These are phyloP conservation scores for Rubus parviflorus DNA, from an alignment of 306 rosid genomes.

Conservation along the genomic window DNA sequence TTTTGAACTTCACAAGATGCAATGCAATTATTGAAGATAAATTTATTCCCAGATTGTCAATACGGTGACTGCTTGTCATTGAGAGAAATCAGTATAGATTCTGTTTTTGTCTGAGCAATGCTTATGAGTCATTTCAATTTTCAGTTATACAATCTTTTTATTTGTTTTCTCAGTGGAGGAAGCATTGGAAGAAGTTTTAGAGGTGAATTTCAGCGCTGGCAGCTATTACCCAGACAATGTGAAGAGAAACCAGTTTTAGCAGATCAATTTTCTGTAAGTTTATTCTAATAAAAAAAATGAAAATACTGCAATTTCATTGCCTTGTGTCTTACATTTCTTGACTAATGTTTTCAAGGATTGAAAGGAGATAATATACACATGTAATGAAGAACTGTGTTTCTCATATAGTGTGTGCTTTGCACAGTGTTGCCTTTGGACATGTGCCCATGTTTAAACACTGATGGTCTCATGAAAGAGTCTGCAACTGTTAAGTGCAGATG, in stretches of 20 bases:
- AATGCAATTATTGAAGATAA: background rate
- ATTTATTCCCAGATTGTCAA: background rate
- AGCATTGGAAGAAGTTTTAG: conserved; percentile 85
- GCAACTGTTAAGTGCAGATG: background rate
- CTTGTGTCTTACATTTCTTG: conserved; percentile 18
- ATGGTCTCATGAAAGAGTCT: background rate
- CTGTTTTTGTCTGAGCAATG: conserved; percentile 1
- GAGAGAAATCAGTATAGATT: conserved; percentile 13
- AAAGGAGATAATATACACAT: background rate
- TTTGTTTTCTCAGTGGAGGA: conserved; percentile 59
- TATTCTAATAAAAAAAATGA: background rate
- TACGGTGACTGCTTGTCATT: background rate
- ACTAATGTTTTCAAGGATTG: conserved; percentile 8
- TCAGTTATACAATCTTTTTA: background rate
- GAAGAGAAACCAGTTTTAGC: conserved; percentile 90
- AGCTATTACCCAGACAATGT: conserved; percentile 65
- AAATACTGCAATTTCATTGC: conserved; percentile 47
- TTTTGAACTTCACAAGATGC: conserved; percentile 1
- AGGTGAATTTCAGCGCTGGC: conserved; percentile 96
- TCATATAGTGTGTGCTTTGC: background rate
- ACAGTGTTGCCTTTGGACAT: background rate
- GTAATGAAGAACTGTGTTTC: background rate
- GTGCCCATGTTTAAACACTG: background rate
- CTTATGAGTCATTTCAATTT: conserved; percentile 9
- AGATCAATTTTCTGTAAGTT: conserved; percentile 88